Evolutionary conservation across 345 rosid species (phyloP), one percentile per base, ranked within the genome.

Genomic region (Dipteronia sinensis): DNA sequence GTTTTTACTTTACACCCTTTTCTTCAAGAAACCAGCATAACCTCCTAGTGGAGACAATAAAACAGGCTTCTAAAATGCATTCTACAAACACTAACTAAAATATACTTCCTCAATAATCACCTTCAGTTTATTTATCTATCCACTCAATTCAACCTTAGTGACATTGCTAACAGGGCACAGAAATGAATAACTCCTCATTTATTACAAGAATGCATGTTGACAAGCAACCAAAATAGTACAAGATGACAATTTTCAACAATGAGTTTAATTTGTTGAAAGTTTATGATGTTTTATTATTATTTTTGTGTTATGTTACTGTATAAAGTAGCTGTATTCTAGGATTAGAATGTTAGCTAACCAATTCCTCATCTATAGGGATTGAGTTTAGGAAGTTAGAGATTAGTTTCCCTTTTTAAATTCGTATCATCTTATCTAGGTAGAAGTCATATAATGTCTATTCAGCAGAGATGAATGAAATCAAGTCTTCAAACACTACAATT

Each of bases 61-160:
- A 19, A 22, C 64, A 19, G 27, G 64, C 27, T 9, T 59, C 64
- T 20, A 59, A 59, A 59, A 59, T 8, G 10, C 23, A 59, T 59
- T n/a, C 3, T 46, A 20, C 20, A 20, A 17, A 59, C 6, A 53
- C n/a, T 53, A 59, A 59, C 27, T 25, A 22, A 59, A 59, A 59
- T 25, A 59, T 7, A 59, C 11, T 19, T 59, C 25, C 64, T 59
- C 11, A 59, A 59, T 59, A 22, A 19, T 59, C 12, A 9, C 64
- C 64, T 59, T 59, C 64, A 22, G 64, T 59, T 56, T n/a, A 15
- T 56, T 59, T 59, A 22, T 59, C n/a, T 59, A n/a, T 59, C 64
- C 25, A 59, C 4, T 59, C 64, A 59, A 20, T 59, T 59, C 22
- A 59, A 59, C 64, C 22, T 20, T 59, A 19, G n/a, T n/a, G 63